Conservation (phyloP, 2,329 filamentous ascomycete genomes). For the Lecanicillium sp. region DNA sequence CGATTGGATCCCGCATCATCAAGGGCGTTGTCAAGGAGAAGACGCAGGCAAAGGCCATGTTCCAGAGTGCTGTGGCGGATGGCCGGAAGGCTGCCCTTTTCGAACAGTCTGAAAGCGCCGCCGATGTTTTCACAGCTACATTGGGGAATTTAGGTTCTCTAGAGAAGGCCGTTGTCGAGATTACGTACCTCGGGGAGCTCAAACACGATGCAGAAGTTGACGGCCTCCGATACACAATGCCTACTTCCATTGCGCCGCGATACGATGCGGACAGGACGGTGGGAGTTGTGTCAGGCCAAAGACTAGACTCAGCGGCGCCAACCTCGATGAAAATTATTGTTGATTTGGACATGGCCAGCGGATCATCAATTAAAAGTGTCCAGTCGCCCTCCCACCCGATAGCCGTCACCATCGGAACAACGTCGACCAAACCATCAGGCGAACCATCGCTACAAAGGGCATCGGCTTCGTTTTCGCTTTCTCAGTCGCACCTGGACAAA, state of each 20-base stretch:
- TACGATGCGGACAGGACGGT: slow-evolving; percentile 39
- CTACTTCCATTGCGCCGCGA: slow-evolving; percentile 57
- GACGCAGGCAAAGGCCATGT: slow-evolving; percentile 51
- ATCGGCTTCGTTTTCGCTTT: slow-evolving; percentile 51
- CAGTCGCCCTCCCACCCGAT: slow-evolving; percentile 63
- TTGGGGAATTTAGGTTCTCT: slow-evolving; percentile 59
- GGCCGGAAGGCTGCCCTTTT: slow-evolving; percentile 59
- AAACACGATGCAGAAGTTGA: slow-evolving; percentile 64
- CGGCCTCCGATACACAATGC: slow-evolving; percentile 61
- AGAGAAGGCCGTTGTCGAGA: slow-evolving; percentile 49
- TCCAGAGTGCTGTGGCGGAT: slow-evolving; percentile 46
- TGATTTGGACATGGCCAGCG: slow-evolving; percentile 38
- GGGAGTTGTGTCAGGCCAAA: neutral
- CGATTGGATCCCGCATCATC: slow-evolving; percentile 51
- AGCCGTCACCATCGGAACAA: slow-evolving; percentile 54
- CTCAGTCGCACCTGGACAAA: slow-evolving; percentile 43
- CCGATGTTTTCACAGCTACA: slow-evolving; percentile 61
- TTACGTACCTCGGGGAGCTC: slow-evolving; percentile 62
- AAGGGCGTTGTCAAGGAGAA: slow-evolving; percentile 61
- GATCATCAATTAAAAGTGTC: slow-evolving; percentile 50
- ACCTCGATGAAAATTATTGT: slow-evolving; percentile 19
- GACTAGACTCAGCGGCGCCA: neutral
- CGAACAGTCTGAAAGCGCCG: slow-evolving; percentile 49
- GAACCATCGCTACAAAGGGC: slow-evolving; percentile 50
- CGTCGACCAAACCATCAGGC: slow-evolving; percentile 29